These are phyloP conservation scores for Aspergillus bridgeri DNA, from an alignment of 495 filamentous ascomycete species.

Conservation along the genomic window DNA sequence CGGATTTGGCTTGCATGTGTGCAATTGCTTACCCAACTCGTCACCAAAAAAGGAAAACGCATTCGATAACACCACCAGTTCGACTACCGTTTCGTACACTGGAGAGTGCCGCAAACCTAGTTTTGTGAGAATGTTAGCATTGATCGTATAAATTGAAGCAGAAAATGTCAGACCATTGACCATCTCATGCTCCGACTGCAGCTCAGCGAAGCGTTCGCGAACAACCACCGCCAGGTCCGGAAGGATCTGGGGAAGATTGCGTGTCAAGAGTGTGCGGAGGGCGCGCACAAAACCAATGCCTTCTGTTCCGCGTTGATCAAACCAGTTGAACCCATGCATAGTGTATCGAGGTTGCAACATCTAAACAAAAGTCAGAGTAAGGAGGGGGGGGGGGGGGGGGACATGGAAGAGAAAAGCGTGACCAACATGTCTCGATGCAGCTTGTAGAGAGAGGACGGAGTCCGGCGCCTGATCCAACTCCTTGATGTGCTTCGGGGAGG, in stretches of 20 bases:
- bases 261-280: background rate
- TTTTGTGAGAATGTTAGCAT: no score
- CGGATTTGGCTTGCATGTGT: no score
- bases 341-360: background rate
- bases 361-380: background rate
- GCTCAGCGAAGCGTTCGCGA: background rate
- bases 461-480: no score
- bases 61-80: background rate
- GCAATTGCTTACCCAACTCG: background rate
- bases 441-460: no score
- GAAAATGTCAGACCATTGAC: no score
- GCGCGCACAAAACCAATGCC: background rate
- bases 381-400: no score
- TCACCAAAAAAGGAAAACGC: background rate
- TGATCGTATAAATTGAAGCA: no score
- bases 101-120: background rate
- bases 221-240: background rate
- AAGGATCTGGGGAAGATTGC: background rate
- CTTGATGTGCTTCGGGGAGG: no score
- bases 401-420: no score
- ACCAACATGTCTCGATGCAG: no score
- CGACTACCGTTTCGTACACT: background rate
- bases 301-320: background rate
- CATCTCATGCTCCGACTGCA: background rate
- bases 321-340: background rate